Evolutionary conservation across 2,329 filamentous ascomycete species (phyloP).

Genomic region (Zopfia rhizophila): DNA sequence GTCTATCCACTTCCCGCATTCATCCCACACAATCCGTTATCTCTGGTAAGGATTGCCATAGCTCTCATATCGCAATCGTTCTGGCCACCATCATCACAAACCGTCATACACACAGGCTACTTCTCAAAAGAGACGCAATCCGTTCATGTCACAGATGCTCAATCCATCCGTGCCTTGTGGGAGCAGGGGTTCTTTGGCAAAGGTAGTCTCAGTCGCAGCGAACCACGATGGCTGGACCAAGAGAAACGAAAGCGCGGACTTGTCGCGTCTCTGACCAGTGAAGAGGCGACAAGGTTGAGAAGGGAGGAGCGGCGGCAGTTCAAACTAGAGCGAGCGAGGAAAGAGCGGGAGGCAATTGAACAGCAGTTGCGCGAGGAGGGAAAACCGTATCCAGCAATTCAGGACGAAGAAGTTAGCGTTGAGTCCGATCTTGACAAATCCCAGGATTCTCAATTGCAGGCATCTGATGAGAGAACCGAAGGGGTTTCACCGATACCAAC

Average conservation of each 20-base stretch:
- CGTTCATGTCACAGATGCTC: constrained; percentile 81
- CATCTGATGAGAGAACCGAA: not conserved
- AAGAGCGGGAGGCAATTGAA: constrained; percentile 85
- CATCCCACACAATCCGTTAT: constrained; percentile 92
- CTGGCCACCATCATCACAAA: constrained; percentile 71
- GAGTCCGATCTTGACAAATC: constrained; percentile 26
- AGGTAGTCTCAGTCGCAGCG: constrained; percentile 89
- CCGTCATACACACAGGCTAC: constrained; percentile 74
- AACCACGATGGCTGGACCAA: constrained; percentile 89
- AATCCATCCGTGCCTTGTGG: constrained; percentile 85
- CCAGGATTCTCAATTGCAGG: constrained; percentile 2
- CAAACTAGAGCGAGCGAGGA: constrained; percentile 91
- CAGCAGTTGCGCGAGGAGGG: constrained; percentile 70
- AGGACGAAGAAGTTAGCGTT: constrained; percentile 41
- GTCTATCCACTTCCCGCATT: constrained; percentile 87
- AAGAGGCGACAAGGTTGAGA: constrained; percentile 80
- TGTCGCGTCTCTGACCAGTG: constrained; percentile 75
- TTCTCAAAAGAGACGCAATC: constrained; percentile 87
- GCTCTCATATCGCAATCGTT: constrained; percentile 80
- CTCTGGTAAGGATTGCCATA: constrained; percentile 81
- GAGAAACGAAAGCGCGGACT: constrained; percentile 78
- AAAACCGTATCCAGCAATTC: constrained; percentile 38
- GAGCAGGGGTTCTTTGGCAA: constrained; percentile 98
- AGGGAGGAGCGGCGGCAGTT: constrained; percentile 83
- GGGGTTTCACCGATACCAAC: not conserved